Evolutionary conservation across 495 filamentous ascomycete species (phyloP), one percentile per base, ranked within the genome.

Genomic region (Delitschia confertaspora): DNA sequence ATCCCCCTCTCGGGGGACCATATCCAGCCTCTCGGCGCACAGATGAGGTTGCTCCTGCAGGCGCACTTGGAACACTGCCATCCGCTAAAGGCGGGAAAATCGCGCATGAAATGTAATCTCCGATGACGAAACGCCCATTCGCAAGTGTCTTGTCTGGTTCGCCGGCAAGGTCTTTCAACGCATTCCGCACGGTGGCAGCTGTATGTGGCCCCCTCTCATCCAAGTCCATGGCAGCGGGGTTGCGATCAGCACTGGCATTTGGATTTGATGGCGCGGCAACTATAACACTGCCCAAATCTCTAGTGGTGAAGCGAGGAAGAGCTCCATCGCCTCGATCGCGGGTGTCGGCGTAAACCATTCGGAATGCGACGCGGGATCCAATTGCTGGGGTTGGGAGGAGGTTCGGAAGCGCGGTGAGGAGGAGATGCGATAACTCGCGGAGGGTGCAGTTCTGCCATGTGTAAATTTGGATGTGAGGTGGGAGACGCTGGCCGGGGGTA

Each of bases 401-500:
- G 18, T 60, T 57, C 0, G 83, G 83, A 0, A 87, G 65, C 0
- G 82, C 73, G 42, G 70, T 65, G 27, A 73, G 74, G 33, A 88
- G 75, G 14, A 95, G 79, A 56, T 82, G 76, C 5, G 81, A 75
- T 24, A 95, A 80, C 65, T 95, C 87, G 55, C 71, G 69, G 11
- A 98, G 75, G 8, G 85, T 85, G 69, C 83, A 88, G 57, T 75
- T 76, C 42, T 73, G 74, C 85, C 86, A 94, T 55, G 88, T 89
- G 73, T 94, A 88, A 58, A 95, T 82, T 46, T 85, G 70, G 23
- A 91, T 71, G 62, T 83, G 76, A 4, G 76, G 67, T 19, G 83
- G 80, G 17, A 83, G 75, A 18, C 69, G 61, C 35, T 62, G 51
- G 45, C 63, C 43, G 25, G 64, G 56, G 31, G 71, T 49, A 65